Base-by-base conservation (phyloP, 371 early-diverging fungal species). In the Mucor mucedo region DNA sequence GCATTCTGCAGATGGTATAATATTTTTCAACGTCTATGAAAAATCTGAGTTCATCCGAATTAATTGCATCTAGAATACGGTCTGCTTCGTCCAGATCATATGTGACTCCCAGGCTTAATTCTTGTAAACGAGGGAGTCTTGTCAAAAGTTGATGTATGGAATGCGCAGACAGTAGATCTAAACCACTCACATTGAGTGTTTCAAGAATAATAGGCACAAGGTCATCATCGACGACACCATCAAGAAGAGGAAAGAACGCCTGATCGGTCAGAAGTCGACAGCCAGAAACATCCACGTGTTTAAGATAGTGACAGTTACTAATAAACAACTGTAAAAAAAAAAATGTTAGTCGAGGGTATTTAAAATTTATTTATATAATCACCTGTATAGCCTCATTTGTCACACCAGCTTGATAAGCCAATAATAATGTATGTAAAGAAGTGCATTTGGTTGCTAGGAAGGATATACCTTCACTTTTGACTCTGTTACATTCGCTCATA, bases 351-450 rank as follows among this genome's bases (percentile, higher is more conserved):
- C 10, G 47, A 27, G 3, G n/a, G 10, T 30, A 32, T 42, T 35
- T n/a, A 30, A 48, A 60, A 5, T 40, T 29, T 30, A 33, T 49
- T 35, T 44, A 16, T 59, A 47, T 28, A 32, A 39, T 62, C 69
- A 70, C 72, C 69, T 73, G 73, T 30, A 80, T 64, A n/a, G 69
- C 70, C 41, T 53, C 49, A 59, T 80, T 68, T 5, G 77, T 75
- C 8, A 77, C 77, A 39, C 69, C 71, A 14, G 66, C 55, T 47
- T 80, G 80, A 62, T 77, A 77, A 21, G 72, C 77, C 45, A 80
- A 56, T 2, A 61, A 47, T 28, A 80, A 56, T 0, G 69, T 65
- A 21, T 63, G 62, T 2, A 80, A 40, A 6, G 58, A 50, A 6
- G 58, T 59, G 44, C 76, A 75, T 56, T 68, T 60, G 0, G 14